A percentile compares a stretch with the other conserved stretches of the same genome.
phyloP scores from a whole-genome alignment of 225 moss, liverwort and hornwort genomes.

The Pseudoscleropodium purum region DNA sequence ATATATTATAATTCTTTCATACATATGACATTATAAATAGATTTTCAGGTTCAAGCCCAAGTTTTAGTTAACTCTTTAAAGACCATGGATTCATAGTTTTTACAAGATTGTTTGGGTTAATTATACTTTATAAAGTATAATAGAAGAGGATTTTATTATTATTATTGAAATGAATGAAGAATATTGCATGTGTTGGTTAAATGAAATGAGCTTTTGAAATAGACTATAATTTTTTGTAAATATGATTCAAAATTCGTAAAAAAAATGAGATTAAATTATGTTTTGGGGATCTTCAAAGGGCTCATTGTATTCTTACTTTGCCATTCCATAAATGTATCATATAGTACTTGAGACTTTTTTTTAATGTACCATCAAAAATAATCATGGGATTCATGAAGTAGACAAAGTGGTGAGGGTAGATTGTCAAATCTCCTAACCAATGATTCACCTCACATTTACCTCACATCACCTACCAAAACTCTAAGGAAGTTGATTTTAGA shows the following conservation, averaged over 20 bases:
- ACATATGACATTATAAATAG: background rate
- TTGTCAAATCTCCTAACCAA: background rate
- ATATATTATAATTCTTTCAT: background rate
- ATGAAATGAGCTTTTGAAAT: background rate
- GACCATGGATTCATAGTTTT: accelerated
- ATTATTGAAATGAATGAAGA: background rate
- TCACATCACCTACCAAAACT: background rate
- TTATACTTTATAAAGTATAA: no score
- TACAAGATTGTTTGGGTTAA: background rate
- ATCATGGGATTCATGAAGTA: background rate
- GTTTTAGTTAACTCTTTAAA: background rate
- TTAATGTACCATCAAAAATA: no score
- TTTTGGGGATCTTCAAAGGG: no score
- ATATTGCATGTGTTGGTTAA: background rate
- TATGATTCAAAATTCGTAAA: no score
- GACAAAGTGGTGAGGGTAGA: no score
- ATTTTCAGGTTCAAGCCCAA: background rate
- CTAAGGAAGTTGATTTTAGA: accelerated
- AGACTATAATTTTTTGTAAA: accelerated
- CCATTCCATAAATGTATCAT: background rate
- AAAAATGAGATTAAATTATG: background rate
- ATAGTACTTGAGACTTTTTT: no score
- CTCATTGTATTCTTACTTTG: background rate
- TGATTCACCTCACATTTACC: no score
- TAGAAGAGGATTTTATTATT: background rate